These are phyloP conservation scores for Nyssa sinensis DNA, from an alignment of 148 eudicot species.

Conservation along the genomic window DNA sequence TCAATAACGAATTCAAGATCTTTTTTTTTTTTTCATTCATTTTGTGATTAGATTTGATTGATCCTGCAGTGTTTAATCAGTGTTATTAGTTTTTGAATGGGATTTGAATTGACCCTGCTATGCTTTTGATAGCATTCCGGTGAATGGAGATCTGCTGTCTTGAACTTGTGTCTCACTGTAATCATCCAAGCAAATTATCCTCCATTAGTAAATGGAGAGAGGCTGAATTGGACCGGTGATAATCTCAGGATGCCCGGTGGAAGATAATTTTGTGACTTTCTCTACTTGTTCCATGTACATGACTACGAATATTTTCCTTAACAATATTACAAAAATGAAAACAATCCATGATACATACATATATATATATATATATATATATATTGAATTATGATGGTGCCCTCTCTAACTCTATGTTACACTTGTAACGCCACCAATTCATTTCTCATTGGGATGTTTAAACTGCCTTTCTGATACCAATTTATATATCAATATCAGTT, in stretches of 20 bases:
- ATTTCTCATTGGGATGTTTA: background rate
- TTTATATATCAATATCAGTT: background rate
- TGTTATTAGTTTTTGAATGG: background rate
- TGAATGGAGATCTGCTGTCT: too few relatives aligned
- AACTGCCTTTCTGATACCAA: background rate
- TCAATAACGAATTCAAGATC: background rate
- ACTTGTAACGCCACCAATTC: background rate
- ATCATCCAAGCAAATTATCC: background rate
- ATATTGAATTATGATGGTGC: too few relatives aligned
- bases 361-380: too few relatives aligned
- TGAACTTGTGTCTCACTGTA: background rate
- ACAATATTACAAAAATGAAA: background rate
- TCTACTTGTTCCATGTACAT: background rate
- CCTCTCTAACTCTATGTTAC: background rate
- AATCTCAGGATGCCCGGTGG: background rate
- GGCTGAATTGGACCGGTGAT: background rate
- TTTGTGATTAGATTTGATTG: background rate
- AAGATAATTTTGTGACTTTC: background rate
- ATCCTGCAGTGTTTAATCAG: background rate
- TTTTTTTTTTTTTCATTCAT: background rate
- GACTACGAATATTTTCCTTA: background rate
- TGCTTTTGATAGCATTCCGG: too few relatives aligned
- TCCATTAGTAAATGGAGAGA: background rate
- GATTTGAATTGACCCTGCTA: too few relatives aligned
- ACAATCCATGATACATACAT: too few relatives aligned